These are phyloP conservation scores for Fagopyrum tataricum DNA, from an alignment of 148 eudicot species.

Conservation along the genomic window DNA sequence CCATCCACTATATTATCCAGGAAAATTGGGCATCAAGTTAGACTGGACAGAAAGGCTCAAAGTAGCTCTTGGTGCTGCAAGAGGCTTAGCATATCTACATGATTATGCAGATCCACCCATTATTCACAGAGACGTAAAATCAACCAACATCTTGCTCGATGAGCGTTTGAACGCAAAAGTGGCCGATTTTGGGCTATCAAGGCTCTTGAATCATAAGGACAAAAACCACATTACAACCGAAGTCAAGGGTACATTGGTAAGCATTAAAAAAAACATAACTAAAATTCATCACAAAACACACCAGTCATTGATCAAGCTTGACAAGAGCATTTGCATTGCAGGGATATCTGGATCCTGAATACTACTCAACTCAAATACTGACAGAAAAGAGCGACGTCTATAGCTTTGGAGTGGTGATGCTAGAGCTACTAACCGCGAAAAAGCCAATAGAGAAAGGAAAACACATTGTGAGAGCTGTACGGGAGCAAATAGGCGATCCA, in stretches of 20 bases:
- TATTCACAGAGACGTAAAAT: slow-evolving; percentile 54
- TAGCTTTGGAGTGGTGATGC: slow-evolving; percentile 63
- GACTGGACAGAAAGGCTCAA: slow-evolving; percentile 56
- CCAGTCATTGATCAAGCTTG: no score
- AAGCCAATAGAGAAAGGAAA: slow-evolving; percentile 58
- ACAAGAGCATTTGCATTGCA: slow-evolving; percentile 14
- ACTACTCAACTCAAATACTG: slow-evolving; percentile 61
- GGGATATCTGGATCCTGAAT: slow-evolving; percentile 90
- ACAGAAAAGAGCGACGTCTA: slow-evolving; percentile 84
- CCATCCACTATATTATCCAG: slow-evolving; percentile 18
- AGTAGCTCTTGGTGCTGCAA: slow-evolving; percentile 55
- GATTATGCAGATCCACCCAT: slow-evolving; percentile 68
- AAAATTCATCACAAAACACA: no score
- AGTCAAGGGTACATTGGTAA: slow-evolving; percentile 74
- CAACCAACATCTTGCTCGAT: slow-evolving; percentile 54
- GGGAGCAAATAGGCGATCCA: slow-evolving; percentile 35
- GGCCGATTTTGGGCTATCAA: slow-evolving; percentile 68
- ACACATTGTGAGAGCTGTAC: slow-evolving; percentile 55
- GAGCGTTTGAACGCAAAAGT: slow-evolving; percentile 58
- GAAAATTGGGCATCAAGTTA: slow-evolving; percentile 45
- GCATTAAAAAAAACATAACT: not conserved
- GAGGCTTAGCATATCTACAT: slow-evolving; percentile 57
- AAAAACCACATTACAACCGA: slow-evolving; percentile 49
- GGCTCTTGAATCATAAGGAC: slow-evolving; percentile 33
- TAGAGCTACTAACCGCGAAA: slow-evolving; percentile 59